Conservation (phyloP, 164 flowering plant genomes). For the Magnolia sinica region DNA sequence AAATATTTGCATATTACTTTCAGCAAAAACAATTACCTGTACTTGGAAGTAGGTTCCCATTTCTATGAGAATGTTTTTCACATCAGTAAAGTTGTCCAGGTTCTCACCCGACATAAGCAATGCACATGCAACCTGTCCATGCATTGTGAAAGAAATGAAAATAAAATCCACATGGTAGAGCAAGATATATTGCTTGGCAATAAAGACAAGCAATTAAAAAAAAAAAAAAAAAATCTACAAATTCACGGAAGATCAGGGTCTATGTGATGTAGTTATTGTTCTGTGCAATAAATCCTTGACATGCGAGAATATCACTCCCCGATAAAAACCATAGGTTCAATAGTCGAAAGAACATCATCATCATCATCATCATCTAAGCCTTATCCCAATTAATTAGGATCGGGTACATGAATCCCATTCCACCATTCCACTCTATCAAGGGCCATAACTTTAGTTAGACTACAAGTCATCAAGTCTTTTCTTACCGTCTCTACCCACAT, state of each 20-base stretch:
- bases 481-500: no score
- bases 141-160: background rate
- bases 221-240: background rate
- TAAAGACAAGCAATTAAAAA: background rate
- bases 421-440: no score
- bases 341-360: background rate
- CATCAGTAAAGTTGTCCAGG: constrained; percentile 66
- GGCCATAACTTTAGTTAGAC: no score
- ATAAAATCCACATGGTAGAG: background rate
- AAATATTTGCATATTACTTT: background rate
- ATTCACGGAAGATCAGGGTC: background rate
- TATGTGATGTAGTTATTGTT: background rate
- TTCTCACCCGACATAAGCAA: constrained; percentile 82
- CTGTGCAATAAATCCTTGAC: background rate
- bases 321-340: background rate
- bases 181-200: background rate
- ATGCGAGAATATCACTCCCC: background rate
- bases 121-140: constrained; percentile 89
- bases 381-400: no score
- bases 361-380: background rate
- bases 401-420: no score
- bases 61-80: constrained; percentile 75
- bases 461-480: no score
- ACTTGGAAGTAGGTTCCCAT: constrained; percentile 99
- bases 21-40: constrained; percentile 51